Evolutionary conservation across 306 rosid species (phyloP).

Genomic region (Corylus heterophylla): DNA sequence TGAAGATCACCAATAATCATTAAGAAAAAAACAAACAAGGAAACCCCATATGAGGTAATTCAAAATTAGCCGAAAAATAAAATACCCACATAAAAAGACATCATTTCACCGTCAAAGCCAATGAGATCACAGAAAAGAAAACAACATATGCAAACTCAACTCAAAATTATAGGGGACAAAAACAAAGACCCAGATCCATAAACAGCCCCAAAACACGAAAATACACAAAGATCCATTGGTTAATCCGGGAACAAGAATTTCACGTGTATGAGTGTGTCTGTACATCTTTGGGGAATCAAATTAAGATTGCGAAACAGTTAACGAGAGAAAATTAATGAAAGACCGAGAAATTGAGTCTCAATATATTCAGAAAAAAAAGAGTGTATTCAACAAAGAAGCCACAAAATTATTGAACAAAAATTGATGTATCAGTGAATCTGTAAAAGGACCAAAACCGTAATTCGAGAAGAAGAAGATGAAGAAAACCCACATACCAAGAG

Average conservation of each 20-base stretch:
- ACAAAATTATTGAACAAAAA: too few species aligned
- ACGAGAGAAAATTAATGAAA: neutral
- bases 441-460: neutral
- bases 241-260: neutral
- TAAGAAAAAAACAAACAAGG: neutral
- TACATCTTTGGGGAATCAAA: neutral
- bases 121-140: neutral
- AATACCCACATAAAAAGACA: neutral
- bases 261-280: too few species aligned
- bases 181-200: conserved; percentile 25
- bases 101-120: neutral
- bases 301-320: neutral
- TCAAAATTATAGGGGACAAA: neutral
- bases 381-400: neutral
- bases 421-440: neutral
- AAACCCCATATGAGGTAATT: neutral
- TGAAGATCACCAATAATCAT: neutral
- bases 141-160: neutral
- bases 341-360: too few species aligned
- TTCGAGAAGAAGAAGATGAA: neutral
- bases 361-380: too few species aligned
- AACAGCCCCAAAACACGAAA: neutral
- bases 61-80: neutral
- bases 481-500: neutral
- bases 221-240: conserved; percentile 14